These are phyloP conservation scores for Leccinum subgranulosum DNA, from an alignment of 768 basidiomycete genomes.

Conservation along the genomic window DNA sequence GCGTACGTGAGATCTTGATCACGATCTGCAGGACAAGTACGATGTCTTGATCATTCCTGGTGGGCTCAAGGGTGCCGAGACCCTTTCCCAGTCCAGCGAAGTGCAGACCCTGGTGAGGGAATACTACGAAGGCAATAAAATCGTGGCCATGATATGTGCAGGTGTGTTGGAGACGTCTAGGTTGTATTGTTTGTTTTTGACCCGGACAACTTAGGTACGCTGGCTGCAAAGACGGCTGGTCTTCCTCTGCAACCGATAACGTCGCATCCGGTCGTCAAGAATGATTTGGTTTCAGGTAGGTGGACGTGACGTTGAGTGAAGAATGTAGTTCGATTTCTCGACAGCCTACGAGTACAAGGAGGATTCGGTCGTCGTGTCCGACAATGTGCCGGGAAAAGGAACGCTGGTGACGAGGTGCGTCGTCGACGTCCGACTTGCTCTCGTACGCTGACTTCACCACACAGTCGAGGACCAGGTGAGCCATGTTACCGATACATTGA, in stretches of 20 bases:
- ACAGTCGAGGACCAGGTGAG: conserved; percentile 70
- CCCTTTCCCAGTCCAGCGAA: conserved; percentile 52
- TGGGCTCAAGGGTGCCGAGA: conserved; percentile 74
- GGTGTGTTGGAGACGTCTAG: conserved; percentile 39
- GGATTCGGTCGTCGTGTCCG: conserved; percentile 66
- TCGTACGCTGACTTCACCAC: neutral
- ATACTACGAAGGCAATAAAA: conserved; percentile 38
- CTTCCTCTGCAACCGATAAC: conserved; percentile 66
- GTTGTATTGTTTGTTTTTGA: neutral
- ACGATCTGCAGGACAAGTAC: conserved; percentile 48
- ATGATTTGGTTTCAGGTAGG: conserved; percentile 53
- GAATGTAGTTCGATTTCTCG: neutral
- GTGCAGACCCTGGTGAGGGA: conserved; percentile 63
- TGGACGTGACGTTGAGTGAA: neutral
- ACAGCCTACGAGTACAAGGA: conserved; percentile 74
- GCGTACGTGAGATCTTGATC: neutral
- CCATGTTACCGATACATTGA: neutral
- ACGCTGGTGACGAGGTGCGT: conserved; percentile 73
- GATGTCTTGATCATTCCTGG: conserved; percentile 76
- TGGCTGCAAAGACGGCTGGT: conserved; percentile 60
- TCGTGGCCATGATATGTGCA: conserved; percentile 86
- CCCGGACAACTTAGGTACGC: conserved; percentile 46
- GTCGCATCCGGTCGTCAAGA: conserved; percentile 73
- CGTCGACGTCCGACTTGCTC: neutral
- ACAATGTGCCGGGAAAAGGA: conserved; percentile 30